Conservation (phyloP, 441 rosid species). For the Melastoma candidum region DNA sequence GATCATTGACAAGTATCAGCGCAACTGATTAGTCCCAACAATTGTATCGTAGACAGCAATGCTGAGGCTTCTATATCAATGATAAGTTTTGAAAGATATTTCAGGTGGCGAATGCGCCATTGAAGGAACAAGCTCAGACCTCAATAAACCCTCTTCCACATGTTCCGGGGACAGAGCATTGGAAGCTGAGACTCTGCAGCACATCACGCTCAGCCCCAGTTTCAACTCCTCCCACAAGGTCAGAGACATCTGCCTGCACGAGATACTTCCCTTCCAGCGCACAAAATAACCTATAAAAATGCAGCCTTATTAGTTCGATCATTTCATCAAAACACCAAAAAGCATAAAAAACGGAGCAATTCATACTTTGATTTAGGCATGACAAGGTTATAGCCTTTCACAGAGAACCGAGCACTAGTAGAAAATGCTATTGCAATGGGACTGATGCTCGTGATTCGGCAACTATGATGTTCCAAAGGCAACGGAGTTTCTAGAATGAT, state of each 20-base stretch:
- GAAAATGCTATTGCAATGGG: conserved; percentile 29
- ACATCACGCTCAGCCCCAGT: conserved; percentile 9
- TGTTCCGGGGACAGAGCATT: conserved; percentile 24
- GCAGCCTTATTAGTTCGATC: too few relatives aligned
- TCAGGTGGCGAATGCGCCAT: not conserved
- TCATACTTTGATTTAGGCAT: conserved; percentile 23
- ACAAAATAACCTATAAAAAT: too few relatives aligned
- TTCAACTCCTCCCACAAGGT: too few relatives aligned
- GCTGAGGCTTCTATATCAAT: not conserved
- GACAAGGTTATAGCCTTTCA: conserved; percentile 26
- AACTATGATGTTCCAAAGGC: conserved; percentile 19
- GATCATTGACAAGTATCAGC: conserved; percentile 8
- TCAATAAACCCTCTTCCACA: conserved; percentile 39
- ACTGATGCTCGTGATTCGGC: conserved; percentile 25
- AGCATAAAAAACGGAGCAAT: not conserved
- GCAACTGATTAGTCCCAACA: not conserved
- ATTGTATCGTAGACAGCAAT: too few relatives aligned
- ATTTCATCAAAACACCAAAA: not conserved
- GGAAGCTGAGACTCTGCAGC: conserved; percentile 23
- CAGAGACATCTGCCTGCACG: too few relatives aligned
- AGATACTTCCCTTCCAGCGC: too few relatives aligned
- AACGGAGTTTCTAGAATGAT: conserved; percentile 23
- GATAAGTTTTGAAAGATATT: not conserved
- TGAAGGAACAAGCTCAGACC: conserved; percentile 20
- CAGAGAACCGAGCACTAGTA: conserved; percentile 21